These are phyloP conservation scores for Phytophthora sojae DNA, from an alignment of 352 stramenopile species.

Conservation along the genomic window DNA sequence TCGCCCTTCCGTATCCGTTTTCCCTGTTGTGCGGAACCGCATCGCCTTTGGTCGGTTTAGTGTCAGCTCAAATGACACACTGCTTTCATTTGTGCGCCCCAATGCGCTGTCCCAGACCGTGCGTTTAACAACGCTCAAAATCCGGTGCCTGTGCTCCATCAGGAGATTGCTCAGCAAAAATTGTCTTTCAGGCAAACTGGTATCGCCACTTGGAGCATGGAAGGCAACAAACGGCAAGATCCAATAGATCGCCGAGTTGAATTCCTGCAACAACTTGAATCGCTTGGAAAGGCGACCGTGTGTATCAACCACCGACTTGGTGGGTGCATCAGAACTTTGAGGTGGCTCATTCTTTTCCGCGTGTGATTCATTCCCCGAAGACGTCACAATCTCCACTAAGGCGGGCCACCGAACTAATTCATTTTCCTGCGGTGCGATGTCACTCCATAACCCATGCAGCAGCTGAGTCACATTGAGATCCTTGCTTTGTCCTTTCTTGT, in stretches of 20 bases:
- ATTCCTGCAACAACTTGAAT: constrained; percentile 81
- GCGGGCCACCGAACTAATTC: constrained; percentile 78
- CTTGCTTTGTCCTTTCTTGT: constrained; percentile 62
- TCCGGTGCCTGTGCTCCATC: constrained; percentile 57
- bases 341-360: constrained; percentile 12
- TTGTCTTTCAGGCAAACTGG: constrained; percentile 9
- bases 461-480: constrained; percentile 59
- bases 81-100: constrained; percentile 50
- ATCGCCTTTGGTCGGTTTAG: constrained; percentile 87
- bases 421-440: constrained; percentile 64
- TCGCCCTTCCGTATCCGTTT: constrained; percentile 66
- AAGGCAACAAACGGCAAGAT: constrained; percentile 68
- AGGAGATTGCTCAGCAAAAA: constrained; percentile 47
- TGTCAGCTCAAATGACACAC: constrained; percentile 69
- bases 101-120: constrained; percentile 78
- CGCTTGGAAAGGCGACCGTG: constrained; percentile 62
- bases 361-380: constrained; percentile 14
- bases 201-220: constrained; percentile 19
- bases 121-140: constrained; percentile 81
- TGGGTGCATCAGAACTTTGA: neutral
- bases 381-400: constrained; percentile 66
- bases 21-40: constrained; percentile 68
- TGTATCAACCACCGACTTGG: constrained; percentile 15
- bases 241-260: constrained; percentile 68
- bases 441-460: constrained; percentile 62